A percentile compares a stretch with the other conserved stretches of the same genome.
Conservation (phyloP, 306 rosid species). For the Cyamopsis tetragonoloba region DNA sequence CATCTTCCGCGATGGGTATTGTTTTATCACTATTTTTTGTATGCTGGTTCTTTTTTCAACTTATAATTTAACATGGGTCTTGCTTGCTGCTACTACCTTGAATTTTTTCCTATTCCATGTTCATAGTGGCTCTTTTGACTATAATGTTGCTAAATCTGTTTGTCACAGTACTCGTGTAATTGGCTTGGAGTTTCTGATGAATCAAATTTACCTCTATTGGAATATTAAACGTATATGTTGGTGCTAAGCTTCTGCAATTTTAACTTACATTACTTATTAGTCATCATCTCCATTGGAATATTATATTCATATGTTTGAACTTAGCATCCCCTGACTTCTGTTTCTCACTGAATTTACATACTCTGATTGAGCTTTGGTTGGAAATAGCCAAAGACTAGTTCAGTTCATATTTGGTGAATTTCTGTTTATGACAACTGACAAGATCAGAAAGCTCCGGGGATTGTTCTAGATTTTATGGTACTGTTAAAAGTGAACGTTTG, state of each 20-base stretch:
- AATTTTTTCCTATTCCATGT: neutral
- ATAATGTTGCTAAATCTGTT: neutral
- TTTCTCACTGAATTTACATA: neutral
- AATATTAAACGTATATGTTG: neutral
- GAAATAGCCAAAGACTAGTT: neutral
- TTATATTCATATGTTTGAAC: neutral
- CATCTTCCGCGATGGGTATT: no score
- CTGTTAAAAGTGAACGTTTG: neutral
- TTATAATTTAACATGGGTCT: neutral
- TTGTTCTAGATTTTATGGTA: neutral
- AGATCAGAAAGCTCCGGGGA: neutral
- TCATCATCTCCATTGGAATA: neutral
- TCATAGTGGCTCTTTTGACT: neutral
- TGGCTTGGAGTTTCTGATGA: slow-evolving; percentile 7
- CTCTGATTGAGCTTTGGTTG: slow-evolving; percentile 4
- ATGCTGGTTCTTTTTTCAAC: neutral
- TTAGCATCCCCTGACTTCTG: neutral
- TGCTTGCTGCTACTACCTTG: neutral
- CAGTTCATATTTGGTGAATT: neutral
- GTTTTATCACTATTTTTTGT: neutral
- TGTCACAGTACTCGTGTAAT: neutral
- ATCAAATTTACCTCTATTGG: neutral
- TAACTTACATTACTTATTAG: neutral
- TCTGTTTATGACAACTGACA: neutral
- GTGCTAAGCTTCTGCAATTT: slow-evolving; percentile 13